Percentiles rank a stretch among this genome's conserved stretches.
phyloP scores from a whole-genome alignment of 1,284 basidiomycete species.

The Polyporus tsugae region DNA sequence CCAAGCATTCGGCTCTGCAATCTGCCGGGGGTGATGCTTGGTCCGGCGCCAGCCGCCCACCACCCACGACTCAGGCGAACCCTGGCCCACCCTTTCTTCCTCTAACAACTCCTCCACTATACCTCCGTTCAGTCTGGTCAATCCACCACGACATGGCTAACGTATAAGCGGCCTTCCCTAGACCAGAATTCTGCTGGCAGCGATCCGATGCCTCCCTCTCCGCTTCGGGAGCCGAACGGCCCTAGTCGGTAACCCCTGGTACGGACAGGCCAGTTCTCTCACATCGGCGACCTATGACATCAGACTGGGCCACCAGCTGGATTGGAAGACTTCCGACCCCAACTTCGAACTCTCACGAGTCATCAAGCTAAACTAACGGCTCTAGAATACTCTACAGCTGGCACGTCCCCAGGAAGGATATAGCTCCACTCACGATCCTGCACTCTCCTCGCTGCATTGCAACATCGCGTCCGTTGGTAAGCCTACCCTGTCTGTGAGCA shows the following conservation, averaged over 20 bases:
- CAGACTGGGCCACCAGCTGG: neutral
- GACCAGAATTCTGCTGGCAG: neutral
- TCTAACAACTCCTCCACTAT: neutral
- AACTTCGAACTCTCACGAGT: slow-evolving; percentile 1
- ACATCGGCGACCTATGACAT: neutral
- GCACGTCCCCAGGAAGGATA: no score
- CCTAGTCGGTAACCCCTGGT: neutral
- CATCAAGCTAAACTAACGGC: neutral
- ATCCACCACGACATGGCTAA: neutral
- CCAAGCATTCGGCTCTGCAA: neutral
- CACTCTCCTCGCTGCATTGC: neutral
- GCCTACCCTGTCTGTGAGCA: neutral
- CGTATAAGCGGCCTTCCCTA: neutral
- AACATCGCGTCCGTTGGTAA: neutral
- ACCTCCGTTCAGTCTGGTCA: neutral
- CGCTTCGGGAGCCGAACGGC: neutral
- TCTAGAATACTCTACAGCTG: neutral
- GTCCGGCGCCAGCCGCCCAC: neutral
- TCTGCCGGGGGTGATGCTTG: neutral
- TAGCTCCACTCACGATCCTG: no score
- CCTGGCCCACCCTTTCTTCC: neutral
- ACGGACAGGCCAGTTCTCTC: neutral
- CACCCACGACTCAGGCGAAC: neutral
- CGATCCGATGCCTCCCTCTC: neutral
- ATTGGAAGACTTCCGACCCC: neutral